Evolutionary conservation across 768 basidiomycete genomes (phyloP).

Genomic region (Lentinula guzmanii): DNA sequence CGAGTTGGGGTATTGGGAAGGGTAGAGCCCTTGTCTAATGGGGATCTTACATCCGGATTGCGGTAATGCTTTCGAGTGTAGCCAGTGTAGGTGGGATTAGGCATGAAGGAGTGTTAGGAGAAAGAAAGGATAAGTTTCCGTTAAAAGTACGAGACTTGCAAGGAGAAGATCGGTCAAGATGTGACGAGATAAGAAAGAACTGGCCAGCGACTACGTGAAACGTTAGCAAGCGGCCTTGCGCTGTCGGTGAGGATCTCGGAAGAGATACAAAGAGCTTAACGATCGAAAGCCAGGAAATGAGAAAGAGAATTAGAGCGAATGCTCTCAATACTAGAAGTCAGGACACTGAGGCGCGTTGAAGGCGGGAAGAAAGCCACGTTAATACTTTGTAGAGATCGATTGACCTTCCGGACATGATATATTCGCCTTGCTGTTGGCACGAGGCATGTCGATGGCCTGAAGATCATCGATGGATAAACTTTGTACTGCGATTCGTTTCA

Average conservation of each 20-base stretch:
- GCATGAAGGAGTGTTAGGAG: constrained; percentile 8
- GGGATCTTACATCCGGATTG: background rate
- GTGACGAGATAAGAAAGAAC: constrained; percentile 8
- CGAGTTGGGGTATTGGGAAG: constrained; percentile 9
- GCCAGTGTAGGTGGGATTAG: constrained; percentile 7
- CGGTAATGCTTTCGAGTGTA: constrained; percentile 9
- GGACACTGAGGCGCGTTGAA: constrained; percentile 10
- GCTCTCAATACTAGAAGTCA: constrained; percentile 14
- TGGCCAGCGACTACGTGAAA: background rate
- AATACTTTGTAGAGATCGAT: constrained; percentile 7
- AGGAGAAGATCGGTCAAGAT: constrained; percentile 12
- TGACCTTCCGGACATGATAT: constrained; percentile 9
- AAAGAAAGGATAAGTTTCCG: constrained; percentile 7
- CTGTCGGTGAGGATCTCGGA: constrained; percentile 33
- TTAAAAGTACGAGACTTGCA: constrained; percentile 4
- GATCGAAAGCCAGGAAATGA: constrained; percentile 8
- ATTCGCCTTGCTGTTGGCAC: constrained; percentile 37
- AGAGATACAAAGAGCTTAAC: background rate
- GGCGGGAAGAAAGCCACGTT: constrained; percentile 11
- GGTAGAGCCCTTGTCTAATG: constrained; percentile 2
- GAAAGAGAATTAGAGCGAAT: constrained; percentile 16
- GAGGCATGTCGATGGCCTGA: constrained; percentile 22
- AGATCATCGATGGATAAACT: constrained; percentile 11
- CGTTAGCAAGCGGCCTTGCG: constrained; percentile 23
- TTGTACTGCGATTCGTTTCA: background rate